Evolutionary conservation across 768 basidiomycete genomes (phyloP), one percentile per base, ranked within the genome.

Genomic region (Russula sp.): DNA sequence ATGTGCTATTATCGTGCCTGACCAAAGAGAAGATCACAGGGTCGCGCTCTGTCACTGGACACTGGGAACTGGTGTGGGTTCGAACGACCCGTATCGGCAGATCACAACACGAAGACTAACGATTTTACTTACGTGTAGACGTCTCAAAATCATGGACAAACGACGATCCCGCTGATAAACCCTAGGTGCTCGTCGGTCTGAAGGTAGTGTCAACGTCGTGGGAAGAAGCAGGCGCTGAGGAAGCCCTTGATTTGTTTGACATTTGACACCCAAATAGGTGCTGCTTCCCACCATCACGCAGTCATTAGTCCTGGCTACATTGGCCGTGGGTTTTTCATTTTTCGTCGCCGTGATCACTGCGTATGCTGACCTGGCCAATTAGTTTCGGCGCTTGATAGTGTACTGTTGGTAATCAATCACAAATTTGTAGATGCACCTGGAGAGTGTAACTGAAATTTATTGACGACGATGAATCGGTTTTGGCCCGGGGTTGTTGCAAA

Each of bases 101-200:
- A 59, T 59, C 58, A 60, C 8, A 45, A 53, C 14, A n/a, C 20
- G 53, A 55, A 48, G 42, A 49, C 14, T 2, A 45, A 35, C n/a
- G 34, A 35, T 22, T n/a, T 51, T 10, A 27, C 27, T 48, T 47
- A 49, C 45, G 35, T 55, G 31, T 54, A n/a, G 53, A 11, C 11
- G 10, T 20, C 11, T 6, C 9, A 32, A 55, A 39, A 40, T 22
- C 7, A 34, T 35, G 35, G 45, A 55, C 37, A 20, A 20, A 8
- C 44, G 60, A 49, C 45, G 52, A 55, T 54, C 45, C 18, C 34
- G 31, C 44, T 48, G 44, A 54, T 47, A n/a, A 44, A 27, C 16
- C 32, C 10, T 20, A 18, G 42, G 10, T 39, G 11, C 32, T 14
- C 18, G 45, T 35, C 20, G 35, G 32, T 20, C 16, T 18, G 9